phyloP scores from a whole-genome alignment of 1,139 yeast species.

The Taphrina deformans region DNA sequence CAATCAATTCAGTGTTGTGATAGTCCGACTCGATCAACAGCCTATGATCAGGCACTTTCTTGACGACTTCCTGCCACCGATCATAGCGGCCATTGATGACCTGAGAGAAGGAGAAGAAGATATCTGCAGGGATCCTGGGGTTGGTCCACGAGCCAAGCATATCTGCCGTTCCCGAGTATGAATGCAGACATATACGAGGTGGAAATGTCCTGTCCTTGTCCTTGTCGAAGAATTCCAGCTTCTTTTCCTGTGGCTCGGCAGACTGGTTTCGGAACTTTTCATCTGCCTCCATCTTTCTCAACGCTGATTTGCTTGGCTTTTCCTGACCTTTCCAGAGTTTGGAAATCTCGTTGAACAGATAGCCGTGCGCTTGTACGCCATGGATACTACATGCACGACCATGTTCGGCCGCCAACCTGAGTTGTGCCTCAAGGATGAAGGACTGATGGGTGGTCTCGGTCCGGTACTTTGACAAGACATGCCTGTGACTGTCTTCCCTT shows the following conservation, averaged over 20 bases:
- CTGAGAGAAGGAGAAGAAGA: conserved; percentile 62
- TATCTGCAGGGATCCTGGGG: conserved; percentile 38
- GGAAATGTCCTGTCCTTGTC: conserved; percentile 37
- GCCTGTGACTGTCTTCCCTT: conserved; percentile 27
- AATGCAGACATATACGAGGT: conserved; percentile 63
- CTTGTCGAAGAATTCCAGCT: background rate
- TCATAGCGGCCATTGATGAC: conserved; percentile 55
- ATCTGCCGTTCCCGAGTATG: conserved; percentile 80
- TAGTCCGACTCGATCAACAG: conserved; percentile 60
- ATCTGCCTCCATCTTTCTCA: conserved; percentile 6
- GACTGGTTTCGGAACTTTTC: background rate
- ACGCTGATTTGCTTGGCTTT: conserved; percentile 31
- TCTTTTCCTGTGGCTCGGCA: background rate
- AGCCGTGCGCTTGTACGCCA: conserved; percentile 76
- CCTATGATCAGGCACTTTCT: conserved; percentile 47
- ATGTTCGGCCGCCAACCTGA: conserved; percentile 55
- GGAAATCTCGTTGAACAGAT: conserved; percentile 53
- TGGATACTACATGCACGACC: conserved; percentile 69
- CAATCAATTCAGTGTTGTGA: conserved; percentile 43
- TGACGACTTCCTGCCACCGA: conserved; percentile 43
- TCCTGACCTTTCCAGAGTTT: conserved; percentile 40
- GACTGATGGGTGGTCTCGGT: conserved; percentile 68
- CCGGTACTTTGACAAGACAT: conserved; percentile 50
- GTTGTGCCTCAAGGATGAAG: conserved; percentile 53
- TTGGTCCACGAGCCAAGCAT: conserved; percentile 38